phyloP scores from a whole-genome alignment of 1,284 basidiomycete species.

The Malassezia arunalokei region DNA sequence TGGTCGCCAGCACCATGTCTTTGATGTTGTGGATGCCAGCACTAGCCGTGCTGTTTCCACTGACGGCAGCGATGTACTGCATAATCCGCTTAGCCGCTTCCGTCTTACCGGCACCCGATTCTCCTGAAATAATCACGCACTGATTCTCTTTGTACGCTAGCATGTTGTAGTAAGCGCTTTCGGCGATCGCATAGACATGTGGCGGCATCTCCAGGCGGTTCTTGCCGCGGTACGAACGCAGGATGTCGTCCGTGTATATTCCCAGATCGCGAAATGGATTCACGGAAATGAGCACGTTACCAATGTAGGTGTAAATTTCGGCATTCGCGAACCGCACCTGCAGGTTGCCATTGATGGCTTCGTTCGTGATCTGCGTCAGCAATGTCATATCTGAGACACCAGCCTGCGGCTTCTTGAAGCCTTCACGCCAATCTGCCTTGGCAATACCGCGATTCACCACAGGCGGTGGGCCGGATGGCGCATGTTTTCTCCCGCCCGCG shows the following conservation, averaged over 20 bases:
- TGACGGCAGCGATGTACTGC: conserved; percentile 98
- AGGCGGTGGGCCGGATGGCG: conserved; percentile 18
- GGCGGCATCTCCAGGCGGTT: conserved; percentile 95
- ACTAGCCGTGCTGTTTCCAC: conserved; percentile 52
- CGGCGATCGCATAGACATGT: conserved; percentile 94
- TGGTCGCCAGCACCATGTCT: conserved; percentile 99
- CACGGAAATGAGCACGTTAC: conserved; percentile 90
- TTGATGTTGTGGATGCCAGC: conserved; percentile 79
- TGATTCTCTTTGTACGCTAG: conserved; percentile 98
- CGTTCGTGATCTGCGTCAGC: conserved; percentile 90
- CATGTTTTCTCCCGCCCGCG: conserved; percentile 33
- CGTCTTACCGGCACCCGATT: conserved; percentile 54
- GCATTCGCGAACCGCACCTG: conserved; percentile 85
- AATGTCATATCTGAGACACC: conserved; percentile 99
- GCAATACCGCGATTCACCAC: conserved; percentile 33
- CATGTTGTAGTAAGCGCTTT: conserved; percentile 98
- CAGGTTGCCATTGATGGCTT: conserved; percentile 93
- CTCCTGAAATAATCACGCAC: conserved; percentile 98
- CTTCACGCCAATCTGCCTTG: conserved; percentile 45
- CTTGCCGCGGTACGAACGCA: conserved; percentile 84
- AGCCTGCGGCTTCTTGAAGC: conserved; percentile 51
- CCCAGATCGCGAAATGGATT: conserved; percentile 84
- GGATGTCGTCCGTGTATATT: conserved; percentile 81
- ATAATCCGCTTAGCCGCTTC: conserved; percentile 60
- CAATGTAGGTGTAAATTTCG: conserved; percentile 99